phyloP scores from a whole-genome alignment of 2,329 filamentous ascomycete species.

The Fusarium miscanthi region DNA sequence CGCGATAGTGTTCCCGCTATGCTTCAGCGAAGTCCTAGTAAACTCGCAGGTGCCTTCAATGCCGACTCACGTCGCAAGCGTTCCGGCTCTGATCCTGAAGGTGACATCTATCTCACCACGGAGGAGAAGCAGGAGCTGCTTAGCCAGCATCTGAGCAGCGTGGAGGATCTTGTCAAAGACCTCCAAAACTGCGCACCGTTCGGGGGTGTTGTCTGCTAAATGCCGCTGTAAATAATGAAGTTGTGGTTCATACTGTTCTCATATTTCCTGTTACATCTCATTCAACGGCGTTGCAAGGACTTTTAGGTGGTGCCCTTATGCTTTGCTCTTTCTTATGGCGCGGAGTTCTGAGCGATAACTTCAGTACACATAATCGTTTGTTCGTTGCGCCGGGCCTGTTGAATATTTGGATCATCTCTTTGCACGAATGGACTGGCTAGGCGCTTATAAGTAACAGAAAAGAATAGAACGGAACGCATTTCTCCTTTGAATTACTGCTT shows the following conservation, averaged over 20 bases:
- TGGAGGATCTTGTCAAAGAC: slow-evolving; percentile 87
- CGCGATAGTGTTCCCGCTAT: slow-evolving; percentile 61
- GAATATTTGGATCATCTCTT: slow-evolving; percentile 39
- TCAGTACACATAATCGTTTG: slow-evolving; percentile 34
- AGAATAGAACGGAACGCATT: slow-evolving; percentile 17
- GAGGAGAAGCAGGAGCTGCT: slow-evolving; percentile 86
- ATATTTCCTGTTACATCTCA: background rate
- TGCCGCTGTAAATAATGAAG: background rate
- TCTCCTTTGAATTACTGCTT: slow-evolving; percentile 21
- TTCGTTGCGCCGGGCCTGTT: slow-evolving; percentile 32
- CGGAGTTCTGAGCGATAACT: slow-evolving; percentile 42
- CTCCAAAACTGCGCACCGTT: slow-evolving; percentile 82
- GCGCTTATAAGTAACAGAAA: slow-evolving; percentile 46
- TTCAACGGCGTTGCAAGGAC: slow-evolving; percentile 33
- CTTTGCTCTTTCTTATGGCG: slow-evolving; percentile 26
- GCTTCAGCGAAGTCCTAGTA: slow-evolving; percentile 75
- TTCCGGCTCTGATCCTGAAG: slow-evolving; percentile 49
- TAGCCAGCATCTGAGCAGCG: slow-evolving; percentile 81
- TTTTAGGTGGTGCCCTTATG: slow-evolving; percentile 24
- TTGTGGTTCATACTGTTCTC: background rate
- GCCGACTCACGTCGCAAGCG: slow-evolving; percentile 48
- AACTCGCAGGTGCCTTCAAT: slow-evolving; percentile 68
- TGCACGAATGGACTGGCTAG: slow-evolving; percentile 44
- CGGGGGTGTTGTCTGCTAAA: slow-evolving; percentile 66
- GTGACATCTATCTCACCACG: slow-evolving; percentile 67